A percentile compares a stretch with the other conserved stretches of the same genome.
Evolutionary conservation across 2,329 filamentous ascomycete species (phyloP).

Genomic region (Kalaharituber pfeilii): DNA sequence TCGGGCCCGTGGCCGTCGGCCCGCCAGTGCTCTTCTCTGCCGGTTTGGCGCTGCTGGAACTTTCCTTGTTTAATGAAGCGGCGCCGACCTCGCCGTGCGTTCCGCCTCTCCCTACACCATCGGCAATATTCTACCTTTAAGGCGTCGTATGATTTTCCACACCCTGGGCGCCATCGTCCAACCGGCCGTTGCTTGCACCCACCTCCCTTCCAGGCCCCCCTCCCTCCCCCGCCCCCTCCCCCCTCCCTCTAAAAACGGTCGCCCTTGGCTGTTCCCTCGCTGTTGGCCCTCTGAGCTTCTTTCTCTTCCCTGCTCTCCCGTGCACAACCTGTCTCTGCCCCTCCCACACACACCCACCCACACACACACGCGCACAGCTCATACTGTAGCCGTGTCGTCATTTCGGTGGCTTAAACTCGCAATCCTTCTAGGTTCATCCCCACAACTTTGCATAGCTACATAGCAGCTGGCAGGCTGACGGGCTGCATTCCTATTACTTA

Average conservation of each 20-base stretch:
- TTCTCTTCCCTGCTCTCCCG: background rate
- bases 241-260: background rate
- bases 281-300: too few relatives aligned
- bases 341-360: too few relatives aligned
- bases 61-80: background rate
- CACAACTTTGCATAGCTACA: background rate
- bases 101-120: background rate
- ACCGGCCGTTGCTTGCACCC: background rate
- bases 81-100: background rate
- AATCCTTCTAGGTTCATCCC: background rate
- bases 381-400: background rate
- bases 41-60: too few relatives aligned
- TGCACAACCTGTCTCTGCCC: background rate
- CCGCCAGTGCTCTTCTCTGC: too few relatives aligned
- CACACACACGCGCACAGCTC: too few relatives aligned
- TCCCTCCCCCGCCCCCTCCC: background rate
- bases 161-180: background rate
- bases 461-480: background rate
- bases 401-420: background rate
- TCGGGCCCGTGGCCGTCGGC: too few relatives aligned
- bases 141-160: background rate
- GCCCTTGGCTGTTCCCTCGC: background rate
- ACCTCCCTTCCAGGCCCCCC: background rate
- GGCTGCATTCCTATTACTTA: background rate
- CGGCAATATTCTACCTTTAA: background rate